These are phyloP conservation scores for Trichoderma asperelloides DNA, from an alignment of 495 filamentous ascomycete genomes.

Conservation along the genomic window DNA sequence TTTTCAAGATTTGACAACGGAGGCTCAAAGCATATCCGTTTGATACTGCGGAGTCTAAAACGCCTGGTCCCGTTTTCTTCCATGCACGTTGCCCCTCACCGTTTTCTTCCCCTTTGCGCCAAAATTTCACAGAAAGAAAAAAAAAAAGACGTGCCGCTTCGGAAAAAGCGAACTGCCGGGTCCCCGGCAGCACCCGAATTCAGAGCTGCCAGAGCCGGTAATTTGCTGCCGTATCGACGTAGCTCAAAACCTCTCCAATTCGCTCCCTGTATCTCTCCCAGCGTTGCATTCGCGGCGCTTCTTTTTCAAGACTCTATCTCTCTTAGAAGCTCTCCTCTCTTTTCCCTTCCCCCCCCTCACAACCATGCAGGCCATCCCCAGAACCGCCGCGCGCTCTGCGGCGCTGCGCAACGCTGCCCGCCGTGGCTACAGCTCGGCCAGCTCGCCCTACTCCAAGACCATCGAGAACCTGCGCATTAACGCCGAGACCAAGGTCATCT, in stretches of 20 bases:
- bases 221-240: slow-evolving; percentile 6
- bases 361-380: slow-evolving; percentile 38
- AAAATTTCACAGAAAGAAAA: neutral
- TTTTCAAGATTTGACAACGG: neutral
- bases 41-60: neutral
- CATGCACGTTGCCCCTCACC: neutral
- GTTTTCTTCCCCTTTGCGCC: neutral
- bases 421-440: slow-evolving; percentile 60
- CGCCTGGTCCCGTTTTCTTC: neutral
- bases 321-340: slow-evolving; percentile 9
- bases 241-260: slow-evolving; percentile 3
- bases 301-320: neutral
- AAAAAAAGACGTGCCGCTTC: neutral
- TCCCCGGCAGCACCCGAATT: slow-evolving; percentile 3
- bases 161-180: slow-evolving; percentile 4
- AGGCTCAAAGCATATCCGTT: neutral
- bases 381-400: slow-evolving; percentile 16
- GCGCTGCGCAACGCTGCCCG: slow-evolving; percentile 40
- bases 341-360: slow-evolving; percentile 9
- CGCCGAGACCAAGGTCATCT: slow-evolving; percentile 84
- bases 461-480: slow-evolving; percentile 89
- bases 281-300: slow-evolving; percentile 1
- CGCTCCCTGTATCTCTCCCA: neutral
- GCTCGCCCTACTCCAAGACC: slow-evolving; percentile 68
- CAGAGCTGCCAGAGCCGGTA: slow-evolving; percentile 6